These are phyloP conservation scores for Aspergillus fructus DNA, from an alignment of 2,329 filamentous ascomycete genomes.

Conservation along the genomic window DNA sequence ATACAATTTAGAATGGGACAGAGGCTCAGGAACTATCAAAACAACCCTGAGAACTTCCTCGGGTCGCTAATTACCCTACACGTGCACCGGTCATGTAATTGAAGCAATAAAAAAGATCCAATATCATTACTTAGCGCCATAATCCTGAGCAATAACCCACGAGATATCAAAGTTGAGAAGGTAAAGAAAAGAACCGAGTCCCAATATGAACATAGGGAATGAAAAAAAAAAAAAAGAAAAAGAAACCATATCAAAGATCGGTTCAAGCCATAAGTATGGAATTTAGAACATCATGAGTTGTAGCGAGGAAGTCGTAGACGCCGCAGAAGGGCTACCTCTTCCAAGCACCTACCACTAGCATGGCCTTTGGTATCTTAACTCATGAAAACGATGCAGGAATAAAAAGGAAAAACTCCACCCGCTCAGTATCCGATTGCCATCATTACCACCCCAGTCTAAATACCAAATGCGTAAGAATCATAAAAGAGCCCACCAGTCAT, in stretches of 20 bases:
- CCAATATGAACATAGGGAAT: conserved; percentile 13
- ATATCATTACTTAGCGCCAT: conserved; percentile 21
- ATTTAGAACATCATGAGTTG: conserved; percentile 1
- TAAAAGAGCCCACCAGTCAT: conserved; percentile 6
- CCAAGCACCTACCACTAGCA: conserved; percentile 11
- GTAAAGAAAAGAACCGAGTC: conserved; percentile 15
- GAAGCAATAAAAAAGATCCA: conserved; percentile 16
- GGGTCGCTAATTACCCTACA: neutral
- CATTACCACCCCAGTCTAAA: conserved; percentile 16
- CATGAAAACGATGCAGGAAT: conserved; percentile 15
- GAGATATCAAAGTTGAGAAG: conserved; percentile 17
- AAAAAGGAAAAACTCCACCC: conserved; percentile 18
- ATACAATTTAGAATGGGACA: neutral
- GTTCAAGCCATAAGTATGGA: conserved; percentile 4
- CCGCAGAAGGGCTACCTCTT: conserved; percentile 9
- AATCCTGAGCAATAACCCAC: conserved; percentile 24
- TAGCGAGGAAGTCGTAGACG: neutral
- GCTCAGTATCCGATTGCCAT: conserved; percentile 14
- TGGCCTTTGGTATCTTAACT: conserved; percentile 18
- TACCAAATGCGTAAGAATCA: conserved; percentile 16
- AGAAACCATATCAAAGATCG: conserved; percentile 4
- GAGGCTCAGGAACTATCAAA: neutral
- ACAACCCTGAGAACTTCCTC: neutral
- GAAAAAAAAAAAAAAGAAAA: neutral
- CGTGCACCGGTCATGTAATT: too few species aligned